Evolutionary conservation across 495 filamentous ascomycete species (phyloP).

Genomic region (Tricharina praecox): DNA sequence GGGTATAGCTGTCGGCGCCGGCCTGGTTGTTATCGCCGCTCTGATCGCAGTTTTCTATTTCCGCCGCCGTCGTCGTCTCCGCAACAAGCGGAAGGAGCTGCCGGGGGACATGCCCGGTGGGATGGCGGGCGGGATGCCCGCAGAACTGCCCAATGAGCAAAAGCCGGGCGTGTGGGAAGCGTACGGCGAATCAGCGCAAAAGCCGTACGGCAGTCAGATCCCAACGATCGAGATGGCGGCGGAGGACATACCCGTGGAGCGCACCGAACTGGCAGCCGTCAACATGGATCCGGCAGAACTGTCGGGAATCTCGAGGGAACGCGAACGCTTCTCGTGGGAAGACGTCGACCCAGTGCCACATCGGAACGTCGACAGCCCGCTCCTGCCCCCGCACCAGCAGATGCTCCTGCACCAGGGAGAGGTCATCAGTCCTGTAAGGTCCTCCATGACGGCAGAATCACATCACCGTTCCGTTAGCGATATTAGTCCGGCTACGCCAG

Average conservation of each 20-base stretch:
- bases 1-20: not conserved
- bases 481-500: too few relatives aligned
- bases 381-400: too few relatives aligned
- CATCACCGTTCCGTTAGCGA: too few relatives aligned
- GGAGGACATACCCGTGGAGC: not conserved
- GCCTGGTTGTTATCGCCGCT: not conserved
- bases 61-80: not conserved
- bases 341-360: not conserved
- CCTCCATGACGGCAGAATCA: too few relatives aligned
- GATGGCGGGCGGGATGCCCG: too few relatives aligned
- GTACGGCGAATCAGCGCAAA: not conserved
- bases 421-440: too few relatives aligned
- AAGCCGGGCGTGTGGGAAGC: not conserved
- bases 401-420: too few relatives aligned
- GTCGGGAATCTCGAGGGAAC: not conserved
- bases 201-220: not conserved
- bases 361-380: not conserved
- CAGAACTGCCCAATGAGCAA: too few relatives aligned
- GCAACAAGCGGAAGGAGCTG: not conserved
- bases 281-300: slow-evolving; percentile 1
- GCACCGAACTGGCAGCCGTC: not conserved
- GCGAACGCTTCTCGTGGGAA: not conserved
- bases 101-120: too few relatives aligned
- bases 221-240: not conserved
- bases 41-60: not conserved